Evolutionary conservation across 257 asterid genomes (phyloP).

Genomic region (Coffea eugenioides): DNA sequence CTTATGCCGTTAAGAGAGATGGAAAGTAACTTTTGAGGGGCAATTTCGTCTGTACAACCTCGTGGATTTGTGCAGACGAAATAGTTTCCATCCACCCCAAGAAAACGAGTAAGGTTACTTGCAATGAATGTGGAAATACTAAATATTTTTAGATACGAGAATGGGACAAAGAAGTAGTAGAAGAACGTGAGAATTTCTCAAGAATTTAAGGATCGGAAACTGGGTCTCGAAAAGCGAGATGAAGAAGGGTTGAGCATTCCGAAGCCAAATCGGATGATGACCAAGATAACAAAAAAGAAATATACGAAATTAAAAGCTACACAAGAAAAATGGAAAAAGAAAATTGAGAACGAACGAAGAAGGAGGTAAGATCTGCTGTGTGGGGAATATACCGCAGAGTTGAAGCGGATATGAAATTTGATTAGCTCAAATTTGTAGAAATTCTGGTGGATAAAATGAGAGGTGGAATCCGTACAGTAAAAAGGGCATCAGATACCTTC

Average conservation of each 20-base stretch:
- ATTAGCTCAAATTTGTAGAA: neutral
- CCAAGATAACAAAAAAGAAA: neutral
- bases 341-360: neutral
- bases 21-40: no score
- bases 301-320: neutral
- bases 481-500: constrained; percentile 24
- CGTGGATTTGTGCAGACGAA: no score
- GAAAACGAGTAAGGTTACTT: neutral
- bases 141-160: neutral
- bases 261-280: neutral
- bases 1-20: no score
- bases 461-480: neutral
- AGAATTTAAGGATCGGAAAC: constrained; percentile 21
- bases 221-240: constrained; percentile 11
- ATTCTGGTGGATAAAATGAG: neutral
- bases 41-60: no score
- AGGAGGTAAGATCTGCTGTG: neutral
- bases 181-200: constrained; percentile 13
- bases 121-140: neutral
- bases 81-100: neutral
- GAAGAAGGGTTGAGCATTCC: constrained; percentile 1
- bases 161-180: neutral
- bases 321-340: neutral
- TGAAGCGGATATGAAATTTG: neutral
- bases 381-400: no score